Evolutionary conservation across 1,284 basidiomycete genomes (phyloP).

Genomic region (Vanrija sp.): DNA sequence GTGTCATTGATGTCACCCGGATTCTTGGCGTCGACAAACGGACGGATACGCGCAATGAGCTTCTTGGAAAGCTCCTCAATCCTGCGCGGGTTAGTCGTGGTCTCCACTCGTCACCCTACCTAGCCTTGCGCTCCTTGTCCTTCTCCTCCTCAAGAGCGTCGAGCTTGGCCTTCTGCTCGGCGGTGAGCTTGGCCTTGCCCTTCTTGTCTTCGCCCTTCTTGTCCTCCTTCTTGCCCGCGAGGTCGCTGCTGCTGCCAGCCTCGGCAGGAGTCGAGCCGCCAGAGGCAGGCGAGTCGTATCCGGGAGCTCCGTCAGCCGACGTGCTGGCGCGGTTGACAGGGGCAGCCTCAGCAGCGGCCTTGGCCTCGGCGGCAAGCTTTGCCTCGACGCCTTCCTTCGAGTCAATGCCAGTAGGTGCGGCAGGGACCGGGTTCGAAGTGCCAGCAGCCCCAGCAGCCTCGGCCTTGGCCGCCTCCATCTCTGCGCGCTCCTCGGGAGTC

Average conservation of each 20-base stretch:
- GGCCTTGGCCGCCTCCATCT: slow-evolving; percentile 61
- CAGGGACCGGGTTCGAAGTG: slow-evolving; percentile 21
- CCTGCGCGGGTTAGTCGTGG: slow-evolving; percentile 19
- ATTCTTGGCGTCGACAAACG: slow-evolving; percentile 80
- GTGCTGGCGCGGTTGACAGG: slow-evolving; percentile 4
- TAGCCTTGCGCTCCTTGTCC: slow-evolving; percentile 68
- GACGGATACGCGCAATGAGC: slow-evolving; percentile 75
- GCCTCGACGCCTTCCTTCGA: slow-evolving; percentile 4
- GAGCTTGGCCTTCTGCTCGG: slow-evolving; percentile 79
- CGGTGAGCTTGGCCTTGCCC: slow-evolving; percentile 62
- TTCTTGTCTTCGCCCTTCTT: slow-evolving; percentile 49
- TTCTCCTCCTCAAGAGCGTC: slow-evolving; percentile 74
- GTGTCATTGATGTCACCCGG: slow-evolving; percentile 82
- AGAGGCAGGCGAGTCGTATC: slow-evolving; percentile 18
- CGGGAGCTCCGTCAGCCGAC: slow-evolving; percentile 7
- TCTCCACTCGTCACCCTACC: slow-evolving; percentile 48
- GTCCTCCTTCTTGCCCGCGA: slow-evolving; percentile 32
- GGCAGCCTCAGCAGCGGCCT: slow-evolving; percentile 11
- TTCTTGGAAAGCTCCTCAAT: slow-evolving; percentile 68
- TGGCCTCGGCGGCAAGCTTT: slow-evolving; percentile 14
- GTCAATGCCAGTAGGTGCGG: slow-evolving; percentile 13
- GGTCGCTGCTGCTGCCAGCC: slow-evolving; percentile 19
- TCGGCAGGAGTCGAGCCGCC: slow-evolving; percentile 5
- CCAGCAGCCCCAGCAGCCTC: slow-evolving; percentile 28
- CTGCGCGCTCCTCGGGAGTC: slow-evolving; percentile 86